Conservation (phyloP, 164 flowering plant species). For the Piper betle region DNA sequence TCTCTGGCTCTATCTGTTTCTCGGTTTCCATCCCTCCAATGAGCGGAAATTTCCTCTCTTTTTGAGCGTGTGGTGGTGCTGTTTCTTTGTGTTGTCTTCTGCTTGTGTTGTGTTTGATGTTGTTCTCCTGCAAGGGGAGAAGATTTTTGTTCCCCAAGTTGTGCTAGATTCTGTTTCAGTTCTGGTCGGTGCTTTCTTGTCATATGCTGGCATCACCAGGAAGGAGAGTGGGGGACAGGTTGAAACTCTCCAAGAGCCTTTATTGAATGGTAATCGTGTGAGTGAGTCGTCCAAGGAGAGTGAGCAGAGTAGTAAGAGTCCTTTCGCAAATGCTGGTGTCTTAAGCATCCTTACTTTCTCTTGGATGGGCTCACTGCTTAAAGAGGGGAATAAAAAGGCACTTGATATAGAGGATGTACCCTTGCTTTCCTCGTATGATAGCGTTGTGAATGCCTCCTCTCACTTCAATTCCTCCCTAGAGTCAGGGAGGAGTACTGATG, state of each 20-base stretch:
- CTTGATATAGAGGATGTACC: conserved; percentile 43
- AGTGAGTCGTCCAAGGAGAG: conserved; percentile 3
- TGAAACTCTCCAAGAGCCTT: conserved; percentile 13
- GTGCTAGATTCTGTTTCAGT: conserved; percentile 15
- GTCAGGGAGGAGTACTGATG: conserved; percentile 2
- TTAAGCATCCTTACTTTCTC: conserved; percentile 29
- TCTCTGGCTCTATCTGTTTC: conserved; percentile 19
- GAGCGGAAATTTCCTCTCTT: conserved; percentile 9
- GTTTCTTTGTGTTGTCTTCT: conserved; percentile 14
- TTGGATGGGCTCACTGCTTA: conserved; percentile 31
- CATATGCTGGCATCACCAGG: conserved; percentile 9
- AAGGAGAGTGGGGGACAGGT: conserved; percentile 8
- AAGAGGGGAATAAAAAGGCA: conserved; percentile 22
- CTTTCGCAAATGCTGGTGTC: conserved; percentile 23
- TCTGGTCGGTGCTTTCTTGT: conserved; percentile 10
- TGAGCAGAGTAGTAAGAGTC: conserved; percentile 7
- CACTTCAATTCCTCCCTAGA: conserved; percentile 15
- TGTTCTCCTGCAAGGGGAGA: background rate
- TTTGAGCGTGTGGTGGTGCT: conserved; percentile 24
- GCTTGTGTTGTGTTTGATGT: conserved; percentile 15
- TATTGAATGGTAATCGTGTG: conserved; percentile 10
- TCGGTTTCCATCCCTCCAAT: conserved; percentile 7
- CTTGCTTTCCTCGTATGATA: conserved; percentile 15
- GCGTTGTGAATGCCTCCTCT: conserved; percentile 18
- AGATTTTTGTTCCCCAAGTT: conserved; percentile 9